Evolutionary conservation across 2,329 filamentous ascomycete species (phyloP).

Genomic region (Cladosporium cucumerinum): DNA sequence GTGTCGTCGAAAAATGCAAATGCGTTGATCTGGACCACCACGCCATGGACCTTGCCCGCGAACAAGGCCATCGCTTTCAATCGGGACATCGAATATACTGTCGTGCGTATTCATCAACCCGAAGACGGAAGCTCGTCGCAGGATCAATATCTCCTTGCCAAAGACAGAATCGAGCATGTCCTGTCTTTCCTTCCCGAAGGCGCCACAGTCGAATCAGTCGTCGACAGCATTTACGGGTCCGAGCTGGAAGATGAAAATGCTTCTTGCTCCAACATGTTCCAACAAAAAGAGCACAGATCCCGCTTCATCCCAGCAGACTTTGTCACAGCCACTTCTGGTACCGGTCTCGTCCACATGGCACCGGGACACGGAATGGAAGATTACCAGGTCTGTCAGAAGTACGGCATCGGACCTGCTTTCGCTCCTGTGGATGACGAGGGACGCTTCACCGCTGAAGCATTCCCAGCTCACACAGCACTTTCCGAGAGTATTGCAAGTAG

Average conservation of each 20-base stretch:
- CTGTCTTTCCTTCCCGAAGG: slow-evolving; percentile 50
- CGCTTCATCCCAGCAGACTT: slow-evolving; percentile 78
- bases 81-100: slow-evolving; percentile 66
- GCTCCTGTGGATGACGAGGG: slow-evolving; percentile 83
- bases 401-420: slow-evolving; percentile 65
- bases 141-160: slow-evolving; percentile 64
- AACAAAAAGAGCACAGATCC: slow-evolving; percentile 48
- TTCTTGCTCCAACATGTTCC: slow-evolving; percentile 31
- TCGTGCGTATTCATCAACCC: slow-evolving; percentile 51
- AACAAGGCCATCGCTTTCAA: slow-evolving; percentile 87
- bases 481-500: not conserved
- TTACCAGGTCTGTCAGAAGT: slow-evolving; percentile 72
- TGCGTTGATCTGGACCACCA: slow-evolving; percentile 98
- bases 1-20: slow-evolving; percentile 55
- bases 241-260: slow-evolving; percentile 53
- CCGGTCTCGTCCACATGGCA: slow-evolving; percentile 90
- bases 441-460: slow-evolving; percentile 74
- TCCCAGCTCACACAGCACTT: slow-evolving; percentile 54
- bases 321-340: slow-evolving; percentile 84
- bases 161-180: slow-evolving; percentile 63
- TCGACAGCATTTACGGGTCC: slow-evolving; percentile 59
- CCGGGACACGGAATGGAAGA: slow-evolving; percentile 97
- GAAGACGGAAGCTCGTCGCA: not conserved
- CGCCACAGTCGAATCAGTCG: slow-evolving; percentile 44
- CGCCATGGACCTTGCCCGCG: slow-evolving; percentile 93